Evolutionary conservation across 2,329 filamentous ascomycete genomes (phyloP).

Genomic region (Aspergillus sp.): DNA sequence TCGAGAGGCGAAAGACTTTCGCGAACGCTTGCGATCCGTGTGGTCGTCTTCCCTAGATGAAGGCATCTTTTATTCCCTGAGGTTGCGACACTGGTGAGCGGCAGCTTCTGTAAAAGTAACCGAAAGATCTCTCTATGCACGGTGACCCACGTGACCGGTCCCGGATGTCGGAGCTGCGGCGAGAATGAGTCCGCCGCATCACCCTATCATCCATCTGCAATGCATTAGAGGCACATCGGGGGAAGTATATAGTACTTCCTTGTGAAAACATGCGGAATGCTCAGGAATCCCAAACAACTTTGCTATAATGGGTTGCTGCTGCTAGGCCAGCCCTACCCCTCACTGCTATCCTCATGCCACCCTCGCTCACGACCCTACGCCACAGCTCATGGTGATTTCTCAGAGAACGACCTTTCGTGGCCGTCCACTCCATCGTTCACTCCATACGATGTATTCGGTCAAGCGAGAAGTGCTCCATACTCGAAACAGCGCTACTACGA

Average conservation of each 20-base stretch:
- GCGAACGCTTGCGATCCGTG: conserved; percentile 28
- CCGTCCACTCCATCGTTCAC: conserved; percentile 58
- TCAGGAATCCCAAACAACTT: conserved; percentile 51
- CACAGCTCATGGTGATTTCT: conserved; percentile 34
- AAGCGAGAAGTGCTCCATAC: conserved; percentile 68
- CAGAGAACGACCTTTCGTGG: conserved; percentile 43
- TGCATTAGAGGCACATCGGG: conserved; percentile 5
- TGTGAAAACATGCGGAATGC: conserved; percentile 48
- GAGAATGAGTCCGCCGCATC: not conserved
- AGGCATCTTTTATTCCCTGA: conserved; percentile 29
- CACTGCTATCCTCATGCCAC: conserved; percentile 30
- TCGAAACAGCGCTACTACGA: conserved; percentile 84
- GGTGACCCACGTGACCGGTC: conserved; percentile 8
- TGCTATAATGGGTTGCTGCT: conserved; percentile 44
- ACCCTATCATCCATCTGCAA: not conserved
- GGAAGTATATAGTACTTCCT: conserved; percentile 27
- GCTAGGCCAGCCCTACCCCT: conserved; percentile 31
- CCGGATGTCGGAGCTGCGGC: conserved; percentile 9
- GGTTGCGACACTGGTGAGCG: not conserved
- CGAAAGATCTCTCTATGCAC: not conserved
- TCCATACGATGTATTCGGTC: conserved; percentile 85
- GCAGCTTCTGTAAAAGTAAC: not conserved
- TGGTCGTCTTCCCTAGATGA: conserved; percentile 24
- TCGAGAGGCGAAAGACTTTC: conserved; percentile 26
- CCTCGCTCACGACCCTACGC: conserved; percentile 36